Base-by-base conservation (phyloP, 257 asterid genomes). In the Buddleja alternifolia region DNA sequence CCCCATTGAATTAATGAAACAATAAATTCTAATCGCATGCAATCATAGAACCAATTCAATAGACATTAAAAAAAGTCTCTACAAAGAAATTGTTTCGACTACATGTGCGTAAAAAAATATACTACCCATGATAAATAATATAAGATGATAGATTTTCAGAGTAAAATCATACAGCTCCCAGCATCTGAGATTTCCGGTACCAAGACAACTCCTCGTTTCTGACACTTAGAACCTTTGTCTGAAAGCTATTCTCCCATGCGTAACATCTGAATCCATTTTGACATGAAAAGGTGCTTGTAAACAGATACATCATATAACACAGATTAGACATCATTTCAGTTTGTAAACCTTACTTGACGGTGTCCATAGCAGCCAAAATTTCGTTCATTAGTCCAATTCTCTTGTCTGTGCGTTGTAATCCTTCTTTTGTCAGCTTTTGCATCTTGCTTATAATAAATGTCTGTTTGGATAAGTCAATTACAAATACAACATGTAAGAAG, bases 301-400 rank as follows among this genome's bases (percentile, higher is more conserved):
- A 75, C n/a, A 75, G 63, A 66, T 63, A 63, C 36, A 53, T 46
- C 44, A 50, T 39, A 62, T 10, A 72, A 63, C 44, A 56, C n/a
- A 56, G 20, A 63, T 39, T 19, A 52, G 17, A 72, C 16, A 60
- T 20, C 44, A 46, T 75, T n/a, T 60, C 34, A 12, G 63, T 4
- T 9, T 44, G 63, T 25, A 55, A 74, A 63, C 63, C 84, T 78
- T 88, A 93, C 99, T 93, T 92, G 73, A 92, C 97, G 40, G 93
- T 85, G 83, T 93, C 99, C 99, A 93, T 93, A 69, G 97, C 99
- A 76, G 96, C 95, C 89, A 93, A 83, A 75, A 93, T 80, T 82
- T 93, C 99, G 84, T 93, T 93, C 94, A 89, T 87, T 59, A 93
- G 93, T 48, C 99, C 97, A 72, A 93, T 87, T 83, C 99, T 88